Percentiles rank a stretch among this genome's conserved stretches.
Evolutionary conservation across 2,329 filamentous ascomycete species (phyloP).

Genomic region (Aspergillus proliferans): DNA sequence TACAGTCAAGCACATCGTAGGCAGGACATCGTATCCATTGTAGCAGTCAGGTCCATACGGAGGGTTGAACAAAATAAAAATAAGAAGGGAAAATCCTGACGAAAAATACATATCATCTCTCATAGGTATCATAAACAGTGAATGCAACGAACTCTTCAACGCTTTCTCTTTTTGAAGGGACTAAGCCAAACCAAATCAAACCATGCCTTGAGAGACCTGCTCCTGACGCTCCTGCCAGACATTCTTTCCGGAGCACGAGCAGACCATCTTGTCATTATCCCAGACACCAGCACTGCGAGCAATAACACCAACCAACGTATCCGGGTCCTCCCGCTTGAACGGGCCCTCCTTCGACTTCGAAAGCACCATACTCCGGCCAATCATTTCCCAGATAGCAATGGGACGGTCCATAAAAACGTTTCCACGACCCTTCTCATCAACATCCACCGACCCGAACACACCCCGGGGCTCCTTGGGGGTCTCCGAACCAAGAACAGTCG

Average conservation of each 20-base stretch:
- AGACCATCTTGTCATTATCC: conserved; percentile 98
- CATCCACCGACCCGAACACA: conserved; percentile 66
- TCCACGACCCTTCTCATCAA: conserved; percentile 69
- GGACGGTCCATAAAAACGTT: conserved; percentile 73
- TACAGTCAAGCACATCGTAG: no score
- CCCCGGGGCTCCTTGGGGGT: conserved; percentile 47
- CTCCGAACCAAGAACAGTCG: conserved; percentile 33
- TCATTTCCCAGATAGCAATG: conserved; percentile 91
- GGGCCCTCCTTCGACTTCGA: conserved; percentile 59
- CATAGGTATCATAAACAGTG: neutral
- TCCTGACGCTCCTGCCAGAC: conserved; percentile 95
- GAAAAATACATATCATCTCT: neutral
- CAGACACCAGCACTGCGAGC: conserved; percentile 94
- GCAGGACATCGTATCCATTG: no score
- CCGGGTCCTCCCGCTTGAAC: conserved; percentile 65
- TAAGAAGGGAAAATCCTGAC: no score
- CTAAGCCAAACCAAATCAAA: neutral
- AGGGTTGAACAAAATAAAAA: neutral
- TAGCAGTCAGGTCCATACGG: no score
- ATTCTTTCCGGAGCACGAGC: conserved; percentile 95
- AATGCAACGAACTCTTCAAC: neutral
- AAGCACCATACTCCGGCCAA: conserved; percentile 86
- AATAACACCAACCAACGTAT: conserved; percentile 88
- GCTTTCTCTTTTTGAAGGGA: neutral
- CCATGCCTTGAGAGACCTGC: conserved; percentile 82